phyloP scores from a whole-genome alignment of 371 early-diverging fungal species.

The Rhizopus sp. region DNA sequence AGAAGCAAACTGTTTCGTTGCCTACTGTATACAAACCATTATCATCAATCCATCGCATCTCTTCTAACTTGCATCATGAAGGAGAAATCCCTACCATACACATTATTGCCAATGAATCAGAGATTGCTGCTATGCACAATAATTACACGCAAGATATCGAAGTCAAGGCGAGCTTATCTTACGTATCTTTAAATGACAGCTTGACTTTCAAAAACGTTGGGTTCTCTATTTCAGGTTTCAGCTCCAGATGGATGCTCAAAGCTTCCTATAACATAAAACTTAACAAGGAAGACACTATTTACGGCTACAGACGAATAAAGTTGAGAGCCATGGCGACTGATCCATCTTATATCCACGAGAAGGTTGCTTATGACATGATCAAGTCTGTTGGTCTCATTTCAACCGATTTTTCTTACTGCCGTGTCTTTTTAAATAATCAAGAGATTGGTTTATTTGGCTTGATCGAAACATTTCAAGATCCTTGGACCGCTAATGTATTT shows the following conservation, averaged over 20 bases:
- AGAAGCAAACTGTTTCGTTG: neutral
- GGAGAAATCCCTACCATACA: constrained; percentile 37
- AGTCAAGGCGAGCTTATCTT: constrained; percentile 22
- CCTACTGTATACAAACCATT: constrained; percentile 17
- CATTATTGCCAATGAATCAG: constrained; percentile 17
- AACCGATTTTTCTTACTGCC: constrained; percentile 5
- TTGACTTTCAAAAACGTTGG: constrained; percentile 3
- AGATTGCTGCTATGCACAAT: constrained; percentile 19
- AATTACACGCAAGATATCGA: constrained; percentile 19
- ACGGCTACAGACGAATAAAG: constrained; percentile 27
- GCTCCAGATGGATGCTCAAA: constrained; percentile 16
- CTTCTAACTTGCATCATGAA: neutral
- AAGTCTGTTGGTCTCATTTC: constrained; percentile 20
- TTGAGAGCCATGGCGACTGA: constrained; percentile 26
- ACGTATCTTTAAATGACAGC: constrained; percentile 6
- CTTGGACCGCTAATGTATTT: constrained; percentile 34
- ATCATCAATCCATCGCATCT: constrained; percentile 12
- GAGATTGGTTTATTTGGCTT: no score
- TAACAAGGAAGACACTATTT: constrained; percentile 13
- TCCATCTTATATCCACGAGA: constrained; percentile 33
- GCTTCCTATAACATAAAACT: constrained; percentile 16
- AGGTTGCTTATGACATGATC: constrained; percentile 16
- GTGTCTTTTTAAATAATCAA: no score
- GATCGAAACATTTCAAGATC: constrained; percentile 1
- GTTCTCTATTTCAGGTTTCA: constrained; percentile 19